Percentiles rank a stretch among this genome's conserved stretches.
These are phyloP conservation scores for Kwoniella heveanensis DNA, from an alignment of 768 basidiomycete genomes.

Conservation along the genomic window DNA sequence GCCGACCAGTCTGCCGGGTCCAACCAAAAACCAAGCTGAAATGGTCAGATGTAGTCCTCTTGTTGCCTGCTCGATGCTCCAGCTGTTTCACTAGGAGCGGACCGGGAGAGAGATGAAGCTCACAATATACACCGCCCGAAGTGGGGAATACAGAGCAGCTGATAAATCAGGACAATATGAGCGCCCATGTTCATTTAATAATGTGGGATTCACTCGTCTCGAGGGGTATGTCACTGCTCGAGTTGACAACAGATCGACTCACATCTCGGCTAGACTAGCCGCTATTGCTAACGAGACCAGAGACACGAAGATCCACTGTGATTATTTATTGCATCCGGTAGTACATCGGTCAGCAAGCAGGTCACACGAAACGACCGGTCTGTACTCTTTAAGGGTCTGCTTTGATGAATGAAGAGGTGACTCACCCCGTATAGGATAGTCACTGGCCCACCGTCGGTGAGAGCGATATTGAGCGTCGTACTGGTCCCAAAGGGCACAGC, in stretches of 20 bases:
- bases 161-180: background rate
- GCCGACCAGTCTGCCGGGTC: constrained; percentile 65
- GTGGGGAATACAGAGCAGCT: constrained; percentile 52
- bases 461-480: constrained; percentile 46
- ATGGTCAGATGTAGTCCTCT: no score
- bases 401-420: constrained; percentile 8
- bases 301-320: constrained; percentile 46
- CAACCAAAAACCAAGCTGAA: background rate
- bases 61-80: no score
- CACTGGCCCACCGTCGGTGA: constrained; percentile 50
- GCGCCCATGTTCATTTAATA: no score
- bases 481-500: constrained; percentile 47
- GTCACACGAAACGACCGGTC: background rate
- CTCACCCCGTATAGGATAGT: constrained; percentile 50
- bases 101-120: no score
- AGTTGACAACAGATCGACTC: no score
- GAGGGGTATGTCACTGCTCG: no score
- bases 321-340: background rate
- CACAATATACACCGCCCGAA: constrained; percentile 51
- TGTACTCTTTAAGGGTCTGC: no score
- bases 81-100: no score
- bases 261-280: constrained; percentile 48
- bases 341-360: constrained; percentile 1
- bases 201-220: no score
- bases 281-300: constrained; percentile 41